Base-by-base conservation (phyloP, 2,329 filamentous ascomycete genomes). In the Diaporthe ilicicola region DNA sequence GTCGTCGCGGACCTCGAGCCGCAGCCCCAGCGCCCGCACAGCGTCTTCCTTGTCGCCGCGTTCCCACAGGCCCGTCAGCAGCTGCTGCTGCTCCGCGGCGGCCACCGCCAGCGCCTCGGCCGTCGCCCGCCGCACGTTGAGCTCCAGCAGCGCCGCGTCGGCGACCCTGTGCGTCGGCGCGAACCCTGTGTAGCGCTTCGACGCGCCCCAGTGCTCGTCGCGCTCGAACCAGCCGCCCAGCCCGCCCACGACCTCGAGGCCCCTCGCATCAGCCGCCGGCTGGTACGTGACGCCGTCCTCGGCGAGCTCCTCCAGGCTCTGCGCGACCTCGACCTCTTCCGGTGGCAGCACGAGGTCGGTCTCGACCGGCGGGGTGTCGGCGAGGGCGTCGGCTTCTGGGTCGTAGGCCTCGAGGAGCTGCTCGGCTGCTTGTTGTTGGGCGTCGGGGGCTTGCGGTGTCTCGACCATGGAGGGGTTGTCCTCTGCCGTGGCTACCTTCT, bases 181-280 rank as follows among this genome's bases (percentile, higher is more conserved):
- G 74, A 89, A 90, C 2, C 83, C 81, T 19, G 75, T 76, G 73
- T 87, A 85, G 61, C 82, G 75, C 75, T 82, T 84, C 71, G 83
- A 82, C 46, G 79, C 70, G 56, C 81, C 81, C 87, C 88, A 90
- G 76, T 89, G 82, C n/a, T 82, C 81, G n/a, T 80, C 79, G 65
- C 82, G 77, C 9, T 88, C 83, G 87, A 88, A 90, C 88, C 87
- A 90, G 32, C 78, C 79, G 42, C 79, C 79, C 46, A 88, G 72
- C 1, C 84, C 81, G 50, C 83, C 84, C 15, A 89, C 82, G 62
- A 84, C 80, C 72, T 86, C 83, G 2, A 90, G 81, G 0, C 81
- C 85, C 0, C 83, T 80, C 9, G 81, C 81, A 4, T 78, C 79
- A 17, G 79, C 78, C 19, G 88, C 88, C 32, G 56, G 59, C 56